Percentiles rank a stretch among this genome's conserved stretches.
Evolutionary conservation across 768 basidiomycete genomes (phyloP).

Genomic region (Strobilomyces echinocephalus): DNA sequence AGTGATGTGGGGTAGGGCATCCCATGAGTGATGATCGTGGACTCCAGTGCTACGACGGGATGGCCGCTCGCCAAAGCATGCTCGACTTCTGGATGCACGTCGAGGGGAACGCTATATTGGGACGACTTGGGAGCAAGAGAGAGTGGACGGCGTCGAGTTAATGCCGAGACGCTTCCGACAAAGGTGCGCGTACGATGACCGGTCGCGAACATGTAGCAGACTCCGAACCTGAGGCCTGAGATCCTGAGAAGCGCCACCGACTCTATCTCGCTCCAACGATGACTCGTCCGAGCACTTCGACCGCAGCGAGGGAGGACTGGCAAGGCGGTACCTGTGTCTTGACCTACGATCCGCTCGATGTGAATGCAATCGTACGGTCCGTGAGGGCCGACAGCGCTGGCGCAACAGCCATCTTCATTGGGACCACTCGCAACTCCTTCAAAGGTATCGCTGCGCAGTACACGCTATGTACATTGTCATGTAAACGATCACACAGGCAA

Average conservation of each 20-base stretch:
- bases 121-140: not conserved
- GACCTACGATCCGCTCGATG: constrained; percentile 56
- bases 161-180: constrained; percentile 2
- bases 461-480: not conserved
- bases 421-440: constrained; percentile 83
- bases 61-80: constrained; percentile 62
- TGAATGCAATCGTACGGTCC: constrained; percentile 51
- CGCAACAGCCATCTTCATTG: constrained; percentile 73
- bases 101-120: constrained; percentile 38
- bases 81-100: constrained; percentile 79
- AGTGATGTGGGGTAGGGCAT: constrained; percentile 79
- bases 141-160: constrained; percentile 1
- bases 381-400: constrained; percentile 65
- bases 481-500: constrained; percentile 44
- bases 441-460: constrained; percentile 45
- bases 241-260: not conserved
- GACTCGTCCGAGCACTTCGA: constrained; percentile 24
- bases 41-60: constrained; percentile 88
- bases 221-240: not conserved
- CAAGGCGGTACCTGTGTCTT: constrained; percentile 40
- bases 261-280: constrained; percentile 6
- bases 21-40: constrained; percentile 89
- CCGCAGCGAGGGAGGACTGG: constrained; percentile 22
- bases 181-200: constrained; percentile 1
- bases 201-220: constrained; percentile 13